Base-by-base conservation (phyloP, 208 protist genomes). In the Leishmania lainsoni region DNA sequence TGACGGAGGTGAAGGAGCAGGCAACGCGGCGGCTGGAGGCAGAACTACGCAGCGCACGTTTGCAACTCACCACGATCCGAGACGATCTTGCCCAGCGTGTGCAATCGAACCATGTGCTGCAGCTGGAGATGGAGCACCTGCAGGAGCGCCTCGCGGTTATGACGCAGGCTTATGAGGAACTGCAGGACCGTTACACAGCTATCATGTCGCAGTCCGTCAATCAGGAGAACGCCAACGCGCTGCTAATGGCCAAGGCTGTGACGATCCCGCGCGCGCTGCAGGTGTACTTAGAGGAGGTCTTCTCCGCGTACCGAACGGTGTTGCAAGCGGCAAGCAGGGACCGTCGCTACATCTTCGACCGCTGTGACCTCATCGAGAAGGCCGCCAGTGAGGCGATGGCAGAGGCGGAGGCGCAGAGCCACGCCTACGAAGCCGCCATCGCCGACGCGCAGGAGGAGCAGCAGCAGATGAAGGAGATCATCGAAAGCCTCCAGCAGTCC, bases 381-480 rank as follows among this genome's bases (percentile, higher is more conserved):
- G 77, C 89, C 35, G 89, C 93, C 32, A 78, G 77, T 32, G 89
- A 94, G 72, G 93, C 93, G 32, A 89, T 96, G 83, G 77, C 74
- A 10, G 91, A 90, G 69, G 91, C 83, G 6, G 92, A 96, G 78
- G 78, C 78, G 51, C 92, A 96, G 85, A 85, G 66, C 54, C 65
- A 70, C 32, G 85, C 85, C 49, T 93, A 91, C 75, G 75, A 89
- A 71, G 69, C 71, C 17, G 83, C 84, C 51, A 85, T 96, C 20
- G 86, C 86, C 32, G 86, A 92, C 35, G 91, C 91, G 51, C 80
- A 88, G 76, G 83, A 89, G 68, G 90, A 93, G 81, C 93, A 92
- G 76, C 84, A 90, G 81, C 76, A 90, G 66, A 83, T 90, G 86
- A 73, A 61, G 45, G 83, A 69, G 22, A 84, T 90, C 58, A 88